Conservation (phyloP, 1,284 basidiomycete species). For the Naganishia sp. region DNA sequence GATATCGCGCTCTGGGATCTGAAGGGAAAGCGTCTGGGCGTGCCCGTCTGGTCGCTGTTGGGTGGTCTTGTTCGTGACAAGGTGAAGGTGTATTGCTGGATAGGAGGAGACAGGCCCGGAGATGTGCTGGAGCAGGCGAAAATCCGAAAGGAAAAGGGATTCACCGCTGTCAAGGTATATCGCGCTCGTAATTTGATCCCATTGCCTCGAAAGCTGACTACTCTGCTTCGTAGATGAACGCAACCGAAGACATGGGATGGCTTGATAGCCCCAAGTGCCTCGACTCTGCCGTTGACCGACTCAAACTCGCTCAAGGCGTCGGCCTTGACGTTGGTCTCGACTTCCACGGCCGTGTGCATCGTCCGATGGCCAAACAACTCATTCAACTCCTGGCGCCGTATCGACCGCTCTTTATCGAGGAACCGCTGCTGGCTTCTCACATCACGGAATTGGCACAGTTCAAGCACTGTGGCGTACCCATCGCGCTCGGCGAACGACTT, state of each 20-base stretch:
- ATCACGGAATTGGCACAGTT: conserved; percentile 26
- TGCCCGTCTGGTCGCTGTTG: conserved; percentile 67
- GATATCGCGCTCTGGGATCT: conserved; percentile 59
- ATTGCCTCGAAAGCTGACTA: conserved; percentile 1
- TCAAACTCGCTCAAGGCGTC: conserved; percentile 60
- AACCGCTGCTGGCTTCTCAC: conserved; percentile 56
- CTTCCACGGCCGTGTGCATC: conserved; percentile 60
- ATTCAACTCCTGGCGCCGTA: conserved; percentile 62
- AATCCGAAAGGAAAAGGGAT: conserved; percentile 63
- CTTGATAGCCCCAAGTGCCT: conserved; percentile 54
- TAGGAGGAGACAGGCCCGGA: conserved; percentile 66
- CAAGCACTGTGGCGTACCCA: conserved; percentile 25
- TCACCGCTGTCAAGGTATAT: conserved; percentile 67
- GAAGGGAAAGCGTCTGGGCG: conserved; percentile 67
- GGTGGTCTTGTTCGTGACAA: conserved; percentile 63
- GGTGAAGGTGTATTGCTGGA: conserved; percentile 56
- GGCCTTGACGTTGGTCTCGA: conserved; percentile 60
- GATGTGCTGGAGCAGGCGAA: conserved; percentile 61
- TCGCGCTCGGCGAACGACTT: conserved; percentile 61
- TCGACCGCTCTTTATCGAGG: conserved; percentile 68
- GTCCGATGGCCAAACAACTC: conserved; percentile 69
- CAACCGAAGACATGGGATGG: conserved; percentile 52
- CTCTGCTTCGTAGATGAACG: conserved; percentile 32
- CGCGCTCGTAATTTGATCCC: not conserved
- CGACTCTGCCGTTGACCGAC: conserved; percentile 59